phyloP scores from a whole-genome alignment of 1,139 yeast species.

The Blastobotrys aristatus region DNA sequence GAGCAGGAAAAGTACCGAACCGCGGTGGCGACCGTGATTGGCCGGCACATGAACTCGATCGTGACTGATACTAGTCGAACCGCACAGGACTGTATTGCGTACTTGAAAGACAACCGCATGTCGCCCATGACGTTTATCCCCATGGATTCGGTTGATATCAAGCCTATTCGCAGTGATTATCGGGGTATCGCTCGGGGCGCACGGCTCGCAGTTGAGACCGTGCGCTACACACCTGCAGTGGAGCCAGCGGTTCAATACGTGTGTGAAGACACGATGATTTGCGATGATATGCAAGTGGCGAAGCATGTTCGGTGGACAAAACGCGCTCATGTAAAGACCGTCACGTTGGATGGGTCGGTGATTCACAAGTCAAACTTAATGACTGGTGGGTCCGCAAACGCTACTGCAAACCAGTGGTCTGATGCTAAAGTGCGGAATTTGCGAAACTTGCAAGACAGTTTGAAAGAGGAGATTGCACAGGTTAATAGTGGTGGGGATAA shows the following conservation, averaged over 20 bases:
- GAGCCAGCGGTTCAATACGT: constrained; percentile 80
- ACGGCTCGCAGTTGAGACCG: constrained; percentile 60
- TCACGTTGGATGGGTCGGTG: constrained; percentile 77
- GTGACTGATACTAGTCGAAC: constrained; percentile 71
- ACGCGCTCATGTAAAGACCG: constrained; percentile 59
- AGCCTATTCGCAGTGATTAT: constrained; percentile 50
- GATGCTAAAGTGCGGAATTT: constrained; percentile 62
- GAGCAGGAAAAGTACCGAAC: constrained; percentile 64
- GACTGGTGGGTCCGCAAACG: constrained; percentile 73
- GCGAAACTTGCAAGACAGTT: constrained; percentile 55
- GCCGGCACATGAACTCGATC: constrained; percentile 73
- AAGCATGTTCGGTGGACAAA: constrained; percentile 66
- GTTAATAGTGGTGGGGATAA: constrained; percentile 39
- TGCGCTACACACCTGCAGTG: constrained; percentile 61
- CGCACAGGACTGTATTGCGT: constrained; percentile 79
- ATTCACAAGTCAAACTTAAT: constrained; percentile 83
- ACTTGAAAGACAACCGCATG: constrained; percentile 76
- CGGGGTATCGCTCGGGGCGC: constrained; percentile 54
- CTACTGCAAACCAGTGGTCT: constrained; percentile 54
- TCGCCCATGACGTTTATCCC: constrained; percentile 90
- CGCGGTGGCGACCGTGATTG: constrained; percentile 77
- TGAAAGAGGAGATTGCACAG: constrained; percentile 49
- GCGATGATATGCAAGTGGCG: constrained; percentile 66
- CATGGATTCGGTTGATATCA: constrained; percentile 66
- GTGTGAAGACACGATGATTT: constrained; percentile 77